A percentile compares a stretch with the other conserved stretches of the same genome.
Evolutionary conservation across 225 moss, liverwort and hornwort genomes (phyloP).

Genomic region (Ulota crispa): DNA sequence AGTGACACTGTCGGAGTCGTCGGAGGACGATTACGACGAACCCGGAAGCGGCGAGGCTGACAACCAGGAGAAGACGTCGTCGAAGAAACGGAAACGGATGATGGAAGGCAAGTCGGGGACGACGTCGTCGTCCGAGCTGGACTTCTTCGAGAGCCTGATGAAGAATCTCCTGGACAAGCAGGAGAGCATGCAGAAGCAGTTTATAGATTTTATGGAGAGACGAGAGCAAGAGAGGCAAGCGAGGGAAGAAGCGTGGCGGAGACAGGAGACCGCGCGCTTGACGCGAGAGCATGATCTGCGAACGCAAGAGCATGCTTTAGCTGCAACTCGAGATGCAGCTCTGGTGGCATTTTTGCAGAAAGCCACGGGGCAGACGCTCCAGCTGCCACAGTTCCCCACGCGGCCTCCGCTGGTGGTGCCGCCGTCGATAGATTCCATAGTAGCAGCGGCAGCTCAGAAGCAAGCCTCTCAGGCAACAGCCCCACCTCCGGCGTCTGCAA

Average conservation of each 20-base stretch:
- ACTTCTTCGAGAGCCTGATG: conserved; percentile 68
- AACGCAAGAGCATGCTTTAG: conserved; percentile 76
- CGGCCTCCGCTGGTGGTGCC: conserved; percentile 32
- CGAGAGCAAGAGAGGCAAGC: conserved; percentile 87
- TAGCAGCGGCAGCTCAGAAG: conserved; percentile 30
- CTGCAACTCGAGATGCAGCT: conserved; percentile 87
- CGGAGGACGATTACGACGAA: conserved; percentile 92
- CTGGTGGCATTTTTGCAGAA: conserved; percentile 89
- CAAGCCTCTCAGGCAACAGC: conserved; percentile 11
- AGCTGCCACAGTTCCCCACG: conserved; percentile 69
- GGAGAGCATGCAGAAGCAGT: conserved; percentile 93
- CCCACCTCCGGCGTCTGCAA: not conserved
- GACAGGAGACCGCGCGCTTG: conserved; percentile 81
- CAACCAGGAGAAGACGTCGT: conserved; percentile 37
- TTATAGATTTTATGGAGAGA: conserved; percentile 86
- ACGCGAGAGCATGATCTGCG: conserved; percentile 82
- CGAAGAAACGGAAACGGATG: conserved; percentile 80
- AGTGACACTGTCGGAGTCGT: conserved; percentile 79
- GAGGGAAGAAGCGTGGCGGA: conserved; percentile 82
- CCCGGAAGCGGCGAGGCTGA: conserved; percentile 69
- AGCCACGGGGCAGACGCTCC: conserved; percentile 84
- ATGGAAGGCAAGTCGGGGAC: conserved; percentile 38
- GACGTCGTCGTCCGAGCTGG: conserved; percentile 45
- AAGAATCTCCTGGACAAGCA: conserved; percentile 93
- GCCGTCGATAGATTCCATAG: conserved; percentile 41